Base-by-base conservation (phyloP, 2,329 filamentous ascomycete species). In the Lecanoromycetidae sp. region DNA sequence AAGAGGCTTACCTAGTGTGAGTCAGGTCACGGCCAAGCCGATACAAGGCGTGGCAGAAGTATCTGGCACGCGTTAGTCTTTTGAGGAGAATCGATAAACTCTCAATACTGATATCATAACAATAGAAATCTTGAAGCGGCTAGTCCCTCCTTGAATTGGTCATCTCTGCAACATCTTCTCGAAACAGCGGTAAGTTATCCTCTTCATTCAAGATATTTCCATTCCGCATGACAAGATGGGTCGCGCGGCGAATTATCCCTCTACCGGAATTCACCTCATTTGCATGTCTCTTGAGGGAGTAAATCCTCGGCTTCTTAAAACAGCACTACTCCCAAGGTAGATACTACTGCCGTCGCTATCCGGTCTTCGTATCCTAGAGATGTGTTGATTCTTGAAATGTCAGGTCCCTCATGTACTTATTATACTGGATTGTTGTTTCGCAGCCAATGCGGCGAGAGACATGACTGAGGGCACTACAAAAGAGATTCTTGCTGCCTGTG, bases 371-470 rank as follows among this genome's bases (percentile, higher is more conserved):
- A n/a, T n/a, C n/a, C n/a, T n/a, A n/a, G n/a, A n/a, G n/a, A n/a
- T n/a, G n/a, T n/a, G n/a, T n/a, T n/a, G n/a, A n/a, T n/a, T n/a
- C n/a, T n/a, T n/a, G n/a, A n/a, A n/a, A n/a, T n/a, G n/a, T n/a
- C n/a, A n/a, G n/a, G n/a, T n/a, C n/a, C 46, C 46, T 29, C 38
- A 55, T 40, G 49, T 55, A 12, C 46, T 55, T 8, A 49, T 55
- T n/a, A 44, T 55, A 22, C 53, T 55, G 9, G 53, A 55, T 23
- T 55, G 53, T 32, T 55, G 53, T 46, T 55, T 49, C 25, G 53
- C 51, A 19, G 46, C 49, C 8, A 52, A 38, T 32, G 47, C 48
- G 9, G 50, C 33, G n/a, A 33, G 46, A 17, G 48, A 49, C n/a
- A 46, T 37, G 5, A 38, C 43, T 3, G 33, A 41, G 15, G 48